Evolutionary conservation across 129 eudicot species (phyloP).

Genomic region (Pseudognaphalium luteoalbum): DNA sequence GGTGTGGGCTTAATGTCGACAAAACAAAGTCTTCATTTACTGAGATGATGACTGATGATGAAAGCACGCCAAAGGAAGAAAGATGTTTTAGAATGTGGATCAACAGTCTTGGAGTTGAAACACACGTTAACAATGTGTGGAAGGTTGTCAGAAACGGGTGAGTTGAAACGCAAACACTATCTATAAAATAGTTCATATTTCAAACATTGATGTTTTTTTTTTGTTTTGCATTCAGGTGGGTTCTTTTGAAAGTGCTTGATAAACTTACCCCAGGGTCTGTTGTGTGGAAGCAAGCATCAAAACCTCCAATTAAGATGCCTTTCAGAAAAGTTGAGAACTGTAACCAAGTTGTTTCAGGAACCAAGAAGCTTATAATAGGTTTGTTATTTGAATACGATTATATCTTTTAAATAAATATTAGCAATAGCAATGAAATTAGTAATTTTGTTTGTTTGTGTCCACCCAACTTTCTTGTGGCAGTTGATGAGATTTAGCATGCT

Average conservation of each 20-base stretch:
- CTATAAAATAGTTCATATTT: background rate
- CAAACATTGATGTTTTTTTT: constrained; percentile 19
- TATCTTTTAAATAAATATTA: background rate
- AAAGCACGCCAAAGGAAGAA: constrained; percentile 75
- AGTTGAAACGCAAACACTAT: background rate
- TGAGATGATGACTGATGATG: constrained; percentile 66
- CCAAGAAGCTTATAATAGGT: constrained; percentile 81
- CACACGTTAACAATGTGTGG: constrained; percentile 71
- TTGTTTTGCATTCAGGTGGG: constrained; percentile 49
- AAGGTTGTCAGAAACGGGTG: constrained; percentile 81
- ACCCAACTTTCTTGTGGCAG: constrained; percentile 91
- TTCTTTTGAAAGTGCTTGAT: constrained; percentile 74
- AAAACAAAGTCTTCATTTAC: constrained; percentile 49
- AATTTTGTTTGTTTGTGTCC: constrained; percentile 19
- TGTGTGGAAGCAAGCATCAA: constrained; percentile 67
- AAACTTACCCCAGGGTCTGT: constrained; percentile 78
- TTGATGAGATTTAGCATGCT: constrained; percentile 87
- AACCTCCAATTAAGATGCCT: constrained; percentile 78
- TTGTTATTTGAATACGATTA: constrained; percentile 14
- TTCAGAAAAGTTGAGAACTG: constrained; percentile 82
- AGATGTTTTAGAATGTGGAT: constrained; percentile 84
- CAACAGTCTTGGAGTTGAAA: constrained; percentile 73
- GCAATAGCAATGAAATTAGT: background rate
- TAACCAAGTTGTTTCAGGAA: constrained; percentile 80
- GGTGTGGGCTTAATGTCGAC: constrained; percentile 64